Base-by-base conservation (phyloP, 225 moss, liverwort and hornwort genomes). In the Rhytidiadelphus loreus region DNA sequence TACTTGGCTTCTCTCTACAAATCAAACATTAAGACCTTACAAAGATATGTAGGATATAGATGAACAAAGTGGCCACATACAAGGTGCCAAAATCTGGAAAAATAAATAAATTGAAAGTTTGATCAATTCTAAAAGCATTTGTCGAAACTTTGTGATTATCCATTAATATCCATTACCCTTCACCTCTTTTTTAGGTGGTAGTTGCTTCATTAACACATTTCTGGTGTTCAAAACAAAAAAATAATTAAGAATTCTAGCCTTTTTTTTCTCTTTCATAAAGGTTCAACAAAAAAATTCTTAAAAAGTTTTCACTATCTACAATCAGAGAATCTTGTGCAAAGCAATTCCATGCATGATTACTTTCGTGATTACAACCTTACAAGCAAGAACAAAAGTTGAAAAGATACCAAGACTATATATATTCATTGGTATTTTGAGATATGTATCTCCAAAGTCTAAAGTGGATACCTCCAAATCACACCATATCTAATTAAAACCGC, bases 351-450 rank as follows among this genome's bases (percentile, higher is more conserved):
- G 18, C 18, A 29, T 17, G 46, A 73, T 46, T 46, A 46, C 11
- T 46, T 72, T 46, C 16, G 11, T 18, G 0, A 46, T 30, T 2
- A 6, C 72, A 72, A 72, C 1, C 26, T 23, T 39, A 24, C 1
- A 70, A 70, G 25, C 43, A 43, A 71, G 26, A 0, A 0, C 3
- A 5, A 43, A 25, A 71, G 16, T 43, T 71, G 43, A 43, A 71
- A 71, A 74, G 12, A 19, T 30, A 11, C 46, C 30, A 73, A 44
- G 24, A 66, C 16, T 0, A 62, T 35, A 5, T 28, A 12, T 12
- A 62, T 62, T 3, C 2, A 62, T 62, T 63, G 63, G 7, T 2
- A 2, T 22, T 0, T 68, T 2, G 1, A 21, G 6, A 19, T n/a
- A 6, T 39, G 7, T 69, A 11, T 69, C 4, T 1, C 1, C 44